Evolutionary conservation across 176 grass and related monocot genomes (phyloP).

Genomic region (Rhynchospora pubera): DNA sequence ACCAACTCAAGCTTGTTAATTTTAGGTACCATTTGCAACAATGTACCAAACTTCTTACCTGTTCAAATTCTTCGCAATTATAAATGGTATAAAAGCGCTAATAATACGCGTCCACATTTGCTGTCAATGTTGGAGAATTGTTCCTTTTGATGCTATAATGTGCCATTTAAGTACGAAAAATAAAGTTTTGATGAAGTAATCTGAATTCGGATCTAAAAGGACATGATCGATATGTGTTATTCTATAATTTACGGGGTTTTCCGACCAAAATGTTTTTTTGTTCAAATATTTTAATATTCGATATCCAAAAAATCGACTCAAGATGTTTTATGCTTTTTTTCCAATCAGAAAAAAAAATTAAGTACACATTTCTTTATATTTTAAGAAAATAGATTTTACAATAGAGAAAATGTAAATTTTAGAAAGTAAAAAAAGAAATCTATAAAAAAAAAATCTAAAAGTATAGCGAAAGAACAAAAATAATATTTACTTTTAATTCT

Average conservation of each 20-base stretch:
- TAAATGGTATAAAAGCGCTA: background rate
- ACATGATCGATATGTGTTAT: background rate
- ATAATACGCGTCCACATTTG: background rate
- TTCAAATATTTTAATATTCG: too few species aligned
- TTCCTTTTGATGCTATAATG: background rate
- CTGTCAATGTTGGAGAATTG: background rate
- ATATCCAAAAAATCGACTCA: too few species aligned
- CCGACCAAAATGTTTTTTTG: background rate
- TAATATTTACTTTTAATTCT: too few species aligned
- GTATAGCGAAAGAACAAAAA: too few species aligned
- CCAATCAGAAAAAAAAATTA: too few species aligned
- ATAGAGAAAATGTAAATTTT: too few species aligned
- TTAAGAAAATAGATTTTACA: too few species aligned
- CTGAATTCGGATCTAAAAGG: background rate
- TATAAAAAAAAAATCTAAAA: too few species aligned
- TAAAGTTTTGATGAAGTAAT: background rate
- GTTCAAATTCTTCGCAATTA: background rate
- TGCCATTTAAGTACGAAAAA: background rate
- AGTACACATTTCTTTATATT: too few species aligned
- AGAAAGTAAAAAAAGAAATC: too few species aligned
- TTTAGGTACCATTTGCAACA: background rate
- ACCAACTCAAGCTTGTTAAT: background rate
- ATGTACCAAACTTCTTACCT: background rate
- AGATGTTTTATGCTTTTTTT: too few species aligned
- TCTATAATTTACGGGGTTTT: background rate